Evolutionary conservation across 2,329 filamentous ascomycete species (phyloP).

Genomic region (Huntiella moniliformis): DNA sequence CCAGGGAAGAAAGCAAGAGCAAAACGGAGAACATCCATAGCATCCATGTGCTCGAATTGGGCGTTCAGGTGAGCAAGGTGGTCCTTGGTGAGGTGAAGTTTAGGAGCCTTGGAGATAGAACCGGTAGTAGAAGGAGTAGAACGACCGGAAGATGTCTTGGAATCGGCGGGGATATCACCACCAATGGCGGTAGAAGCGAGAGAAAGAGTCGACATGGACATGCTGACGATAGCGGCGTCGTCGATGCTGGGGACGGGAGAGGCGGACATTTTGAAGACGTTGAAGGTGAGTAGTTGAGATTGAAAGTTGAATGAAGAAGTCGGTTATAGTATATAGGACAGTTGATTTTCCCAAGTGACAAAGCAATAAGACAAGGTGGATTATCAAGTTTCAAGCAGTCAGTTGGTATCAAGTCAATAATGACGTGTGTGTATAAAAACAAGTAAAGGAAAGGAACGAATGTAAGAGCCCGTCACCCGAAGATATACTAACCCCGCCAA

Average conservation of each 20-base stretch:
- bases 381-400: neutral
- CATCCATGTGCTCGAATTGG: slow-evolving; percentile 71
- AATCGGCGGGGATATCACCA: slow-evolving; percentile 22
- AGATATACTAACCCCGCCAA: slow-evolving; percentile 2
- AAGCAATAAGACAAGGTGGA: neutral
- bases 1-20: slow-evolving; percentile 77
- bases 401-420: neutral
- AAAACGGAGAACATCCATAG: slow-evolving; percentile 83
- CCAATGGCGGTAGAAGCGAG: slow-evolving; percentile 13
- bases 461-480: neutral
- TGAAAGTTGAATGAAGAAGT: neutral
- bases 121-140: slow-evolving; percentile 25
- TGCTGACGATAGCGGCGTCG: slow-evolving; percentile 5
- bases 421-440: neutral
- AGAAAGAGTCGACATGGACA: slow-evolving; percentile 10
- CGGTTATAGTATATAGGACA: neutral
- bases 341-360: slow-evolving; percentile 3
- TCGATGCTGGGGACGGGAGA: slow-evolving; percentile 10
- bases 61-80: slow-evolving; percentile 83
- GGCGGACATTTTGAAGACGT: slow-evolving; percentile 6
- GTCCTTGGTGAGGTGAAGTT: slow-evolving; percentile 67
- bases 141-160: slow-evolving; percentile 55
- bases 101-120: slow-evolving; percentile 34
- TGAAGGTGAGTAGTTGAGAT: neutral
- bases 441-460: slow-evolving; percentile 2